phyloP scores from a whole-genome alignment of 805 yeast genomes.

The Pichia pseudocactophila region DNA sequence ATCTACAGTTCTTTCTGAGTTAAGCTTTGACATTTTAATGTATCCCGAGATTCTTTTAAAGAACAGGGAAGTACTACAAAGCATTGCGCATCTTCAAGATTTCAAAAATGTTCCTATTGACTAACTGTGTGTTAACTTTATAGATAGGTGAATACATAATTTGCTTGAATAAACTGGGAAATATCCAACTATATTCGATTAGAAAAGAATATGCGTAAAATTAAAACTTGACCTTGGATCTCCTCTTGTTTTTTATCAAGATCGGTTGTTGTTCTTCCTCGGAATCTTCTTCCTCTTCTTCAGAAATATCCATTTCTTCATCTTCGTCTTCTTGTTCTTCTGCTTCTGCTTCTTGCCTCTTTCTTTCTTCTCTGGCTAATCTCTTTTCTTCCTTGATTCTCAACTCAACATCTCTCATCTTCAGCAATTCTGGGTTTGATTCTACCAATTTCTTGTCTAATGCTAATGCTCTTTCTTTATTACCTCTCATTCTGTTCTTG shows the following conservation, averaged over 20 bases:
- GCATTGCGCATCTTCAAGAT: neutral
- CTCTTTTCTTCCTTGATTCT: slow-evolving; percentile 65
- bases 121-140: neutral
- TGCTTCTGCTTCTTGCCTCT: slow-evolving; percentile 36
- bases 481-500: slow-evolving; percentile 98
- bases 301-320: slow-evolving; percentile 39
- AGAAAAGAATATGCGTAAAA: slow-evolving; percentile 5
- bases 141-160: neutral
- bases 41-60: neutral
- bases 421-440: slow-evolving; percentile 78
- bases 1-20: neutral
- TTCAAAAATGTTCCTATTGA: neutral
- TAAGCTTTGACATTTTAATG: neutral
- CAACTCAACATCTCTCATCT: slow-evolving; percentile 88
- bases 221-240: slow-evolving; percentile 36
- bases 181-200: neutral
- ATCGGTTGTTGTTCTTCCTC: slow-evolving; percentile 41
- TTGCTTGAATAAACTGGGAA: neutral
- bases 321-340: slow-evolving; percentile 37
- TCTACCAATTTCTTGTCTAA: slow-evolving; percentile 85
- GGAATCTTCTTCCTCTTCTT: slow-evolving; percentile 31
- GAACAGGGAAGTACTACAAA: neutral
- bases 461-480: slow-evolving; percentile 77
- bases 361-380: slow-evolving; percentile 41
- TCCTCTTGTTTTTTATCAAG: slow-evolving; percentile 54